A percentile compares a stretch with the other conserved stretches of the same genome.
Evolutionary conservation across 345 rosid species (phyloP).

Genomic region (Fremontodendron californicum): DNA sequence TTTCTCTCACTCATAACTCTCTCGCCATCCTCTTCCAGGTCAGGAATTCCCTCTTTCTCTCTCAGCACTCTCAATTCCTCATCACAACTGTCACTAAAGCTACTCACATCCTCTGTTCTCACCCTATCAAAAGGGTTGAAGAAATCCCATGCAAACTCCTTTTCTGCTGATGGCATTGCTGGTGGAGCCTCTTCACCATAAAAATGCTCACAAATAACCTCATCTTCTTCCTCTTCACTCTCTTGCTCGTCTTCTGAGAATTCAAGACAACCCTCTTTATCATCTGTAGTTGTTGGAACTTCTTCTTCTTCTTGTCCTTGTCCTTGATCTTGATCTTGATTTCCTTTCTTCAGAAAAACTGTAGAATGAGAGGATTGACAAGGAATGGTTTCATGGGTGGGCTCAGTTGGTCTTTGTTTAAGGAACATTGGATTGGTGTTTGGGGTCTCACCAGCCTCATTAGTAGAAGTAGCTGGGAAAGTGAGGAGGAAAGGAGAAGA

Average conservation of each 20-base stretch:
- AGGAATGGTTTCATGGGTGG: conserved; percentile 16
- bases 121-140: conserved; percentile 31
- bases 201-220: conserved; percentile 17
- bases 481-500: conserved; percentile 38
- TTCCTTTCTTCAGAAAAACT: conserved; percentile 7
- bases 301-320: too few species aligned
- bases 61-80: conserved; percentile 29
- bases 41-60: conserved; percentile 35
- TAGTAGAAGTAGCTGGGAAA: conserved; percentile 16
- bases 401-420: conserved; percentile 21
- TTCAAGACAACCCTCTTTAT: background rate
- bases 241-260: background rate
- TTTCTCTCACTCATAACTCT: conserved; percentile 14
- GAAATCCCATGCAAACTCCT: conserved; percentile 39
- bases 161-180: conserved; percentile 19
- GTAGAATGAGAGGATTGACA: conserved; percentile 14
- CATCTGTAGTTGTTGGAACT: background rate
- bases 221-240: conserved; percentile 7
- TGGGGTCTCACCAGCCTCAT: conserved; percentile 10
- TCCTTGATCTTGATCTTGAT: background rate
- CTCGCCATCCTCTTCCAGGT: conserved; percentile 34
- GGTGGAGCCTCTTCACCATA: conserved; percentile 18
- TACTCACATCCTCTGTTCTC: too few species aligned
- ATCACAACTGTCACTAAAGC: conserved; percentile 8
- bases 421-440: conserved; percentile 14